Base-by-base conservation (phyloP, 1,284 basidiomycete genomes). In the Rhizoctonia solani region DNA sequence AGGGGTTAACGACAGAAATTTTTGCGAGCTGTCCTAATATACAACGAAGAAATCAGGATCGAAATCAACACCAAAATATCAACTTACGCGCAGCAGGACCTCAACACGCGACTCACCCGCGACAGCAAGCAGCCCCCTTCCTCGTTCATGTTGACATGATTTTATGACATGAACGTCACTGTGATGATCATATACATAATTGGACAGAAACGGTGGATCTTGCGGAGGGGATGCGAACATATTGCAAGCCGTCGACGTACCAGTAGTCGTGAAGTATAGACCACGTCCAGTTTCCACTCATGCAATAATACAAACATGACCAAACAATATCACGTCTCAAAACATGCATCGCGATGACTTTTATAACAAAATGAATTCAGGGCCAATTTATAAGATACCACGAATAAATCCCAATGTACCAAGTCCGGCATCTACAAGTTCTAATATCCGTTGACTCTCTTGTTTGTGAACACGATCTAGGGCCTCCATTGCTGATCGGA, bases 381-480 rank as follows among this genome's bases (percentile, higher is more conserved):
- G 8, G 16, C 37, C 21, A 30, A 8, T 42, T 54, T 66, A 71
- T 39, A 69, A 29, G 13, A 59, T 58, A 65, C 71, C 72, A 49
- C 71, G 69, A 14, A 73, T 67, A 68, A 92, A 92, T 29, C 83
- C 82, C 55, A 92, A 75, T 23, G 86, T 89, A 46, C 90, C 90
- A 68, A 91, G 75, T 1, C 87, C 88, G 5, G 85, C 85, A 21
- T 87, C 80, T 56, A 91, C 82, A 56, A 91, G 79, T 73, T 89
- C 88, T 58, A 90, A 74, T 69, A 96, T 79, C 53, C 90, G 81
- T 72, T 83, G 83, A 71, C 87, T 88, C 79, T 95, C 92, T 74
- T 80, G 83, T 72, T 80, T 77, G 76, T 95, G 92, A 66, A 86
- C 84, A 21, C 78, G 79, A 70, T 82, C 77, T 66, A 96, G 75